phyloP scores from a whole-genome alignment of 2,329 filamentous ascomycete species.

The Pseudogymnoascus sp. region DNA sequence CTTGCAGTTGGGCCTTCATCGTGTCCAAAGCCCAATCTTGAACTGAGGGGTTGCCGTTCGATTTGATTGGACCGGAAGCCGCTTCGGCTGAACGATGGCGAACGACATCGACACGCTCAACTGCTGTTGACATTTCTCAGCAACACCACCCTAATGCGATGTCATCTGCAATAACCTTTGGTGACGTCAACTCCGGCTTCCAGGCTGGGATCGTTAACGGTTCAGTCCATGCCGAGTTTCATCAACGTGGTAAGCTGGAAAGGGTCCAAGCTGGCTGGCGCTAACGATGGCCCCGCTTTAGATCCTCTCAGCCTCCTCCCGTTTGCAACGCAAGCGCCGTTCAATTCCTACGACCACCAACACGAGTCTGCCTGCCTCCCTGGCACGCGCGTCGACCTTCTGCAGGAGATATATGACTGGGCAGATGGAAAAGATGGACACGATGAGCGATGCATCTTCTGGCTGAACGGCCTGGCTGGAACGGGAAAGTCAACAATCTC shows the following conservation, averaged over 20 bases:
- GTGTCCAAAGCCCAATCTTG: background rate
- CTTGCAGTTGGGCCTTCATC: background rate
- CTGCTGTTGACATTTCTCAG: slow-evolving; percentile 13
- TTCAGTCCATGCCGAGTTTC: slow-evolving; percentile 17
- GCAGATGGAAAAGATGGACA: slow-evolving; percentile 12
- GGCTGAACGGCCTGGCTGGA: slow-evolving; percentile 34
- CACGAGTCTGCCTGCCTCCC: slow-evolving; percentile 22
- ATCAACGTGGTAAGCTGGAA: slow-evolving; percentile 12
- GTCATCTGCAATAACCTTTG: slow-evolving; percentile 17
- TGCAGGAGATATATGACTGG: slow-evolving; percentile 21
- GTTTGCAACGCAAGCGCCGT: slow-evolving; percentile 15
- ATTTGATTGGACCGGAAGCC: background rate
- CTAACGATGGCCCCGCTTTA: slow-evolving; percentile 17
- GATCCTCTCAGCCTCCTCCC: slow-evolving; percentile 9
- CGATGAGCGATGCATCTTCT: slow-evolving; percentile 23
- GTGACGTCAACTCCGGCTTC: slow-evolving; percentile 16
- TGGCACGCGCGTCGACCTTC: slow-evolving; percentile 22
- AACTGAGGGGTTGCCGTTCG: background rate
- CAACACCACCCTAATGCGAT: slow-evolving; percentile 15
- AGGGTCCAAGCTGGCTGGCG: slow-evolving; percentile 18
- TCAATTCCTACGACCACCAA: slow-evolving; percentile 19
- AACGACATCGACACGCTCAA: slow-evolving; percentile 15
- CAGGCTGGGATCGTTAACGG: slow-evolving; percentile 19
- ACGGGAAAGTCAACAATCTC: slow-evolving; percentile 32
- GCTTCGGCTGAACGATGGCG: background rate